A percentile compares a stretch with the other conserved stretches of the same genome.
Conservation (phyloP, 768 basidiomycete species). For the Asterophora parasitica region DNA sequence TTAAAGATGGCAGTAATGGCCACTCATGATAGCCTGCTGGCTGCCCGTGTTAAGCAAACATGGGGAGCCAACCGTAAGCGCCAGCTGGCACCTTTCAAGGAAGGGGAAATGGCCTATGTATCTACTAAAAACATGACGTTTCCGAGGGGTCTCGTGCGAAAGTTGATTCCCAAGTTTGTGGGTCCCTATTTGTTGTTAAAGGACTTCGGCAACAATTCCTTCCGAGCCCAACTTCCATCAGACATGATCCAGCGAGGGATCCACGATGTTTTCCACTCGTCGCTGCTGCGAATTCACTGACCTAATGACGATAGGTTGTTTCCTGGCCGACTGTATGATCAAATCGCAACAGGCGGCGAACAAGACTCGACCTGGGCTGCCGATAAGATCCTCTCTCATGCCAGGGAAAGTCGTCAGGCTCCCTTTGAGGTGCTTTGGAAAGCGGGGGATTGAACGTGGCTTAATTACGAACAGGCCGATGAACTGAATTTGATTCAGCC, state of each 20-base stretch:
- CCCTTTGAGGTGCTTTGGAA: conserved; percentile 3
- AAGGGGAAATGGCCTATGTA: not conserved
- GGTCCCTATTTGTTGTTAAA: not conserved
- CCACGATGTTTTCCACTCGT: conserved; percentile 27
- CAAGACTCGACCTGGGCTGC: not conserved
- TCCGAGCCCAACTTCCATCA: conserved; percentile 18
- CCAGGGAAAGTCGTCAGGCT: not conserved
- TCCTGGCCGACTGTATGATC: conserved; percentile 14
- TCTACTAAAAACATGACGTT: conserved; percentile 5
- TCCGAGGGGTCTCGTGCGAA: not conserved
- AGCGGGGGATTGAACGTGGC: conserved; percentile 3
- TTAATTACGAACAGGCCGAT: not conserved
- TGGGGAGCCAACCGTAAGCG: conserved; percentile 18
- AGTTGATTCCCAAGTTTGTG: not conserved
- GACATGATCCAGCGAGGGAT: conserved; percentile 8
- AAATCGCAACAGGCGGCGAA: not conserved
- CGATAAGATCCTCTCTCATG: conserved; percentile 1
- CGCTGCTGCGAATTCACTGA: conserved; percentile 17
- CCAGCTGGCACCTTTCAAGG: not conserved
- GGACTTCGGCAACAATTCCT: not conserved
- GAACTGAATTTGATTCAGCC: not conserved
- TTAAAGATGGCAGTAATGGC: conserved; percentile 16
- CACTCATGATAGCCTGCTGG: conserved; percentile 28
- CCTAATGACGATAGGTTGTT: conserved; percentile 26
- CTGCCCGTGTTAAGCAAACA: conserved; percentile 16